Conservation (phyloP, 2,329 filamentous ascomycete species). For the Pseudogymnoascus sp. region DNA sequence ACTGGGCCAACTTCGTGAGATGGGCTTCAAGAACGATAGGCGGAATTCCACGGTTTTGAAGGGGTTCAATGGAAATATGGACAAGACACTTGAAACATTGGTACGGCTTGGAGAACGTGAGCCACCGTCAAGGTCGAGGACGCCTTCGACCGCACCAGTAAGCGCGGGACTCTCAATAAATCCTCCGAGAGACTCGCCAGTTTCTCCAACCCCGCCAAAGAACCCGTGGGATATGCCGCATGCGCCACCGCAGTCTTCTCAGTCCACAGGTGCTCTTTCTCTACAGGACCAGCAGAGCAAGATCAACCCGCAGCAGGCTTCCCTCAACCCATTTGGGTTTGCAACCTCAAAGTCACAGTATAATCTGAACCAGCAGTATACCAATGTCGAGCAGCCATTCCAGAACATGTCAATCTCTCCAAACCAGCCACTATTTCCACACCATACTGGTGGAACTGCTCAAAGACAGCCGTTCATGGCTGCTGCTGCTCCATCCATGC, state of each 20-base stretch:
- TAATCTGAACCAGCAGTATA: constrained; percentile 31
- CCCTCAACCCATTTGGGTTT: constrained; percentile 49
- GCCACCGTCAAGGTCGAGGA: constrained; percentile 42
- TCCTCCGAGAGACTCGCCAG: constrained; percentile 16
- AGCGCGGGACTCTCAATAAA: constrained; percentile 23
- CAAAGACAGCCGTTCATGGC: constrained; percentile 29
- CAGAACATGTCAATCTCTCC: constrained; percentile 62
- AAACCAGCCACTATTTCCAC: constrained; percentile 58
- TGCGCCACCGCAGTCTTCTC: constrained; percentile 52
- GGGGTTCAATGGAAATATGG: constrained; percentile 74
- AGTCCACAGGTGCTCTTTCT: constrained; percentile 54
- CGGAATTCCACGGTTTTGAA: constrained; percentile 76
- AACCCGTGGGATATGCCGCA: constrained; percentile 59
- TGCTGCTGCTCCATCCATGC: constrained; percentile 24
- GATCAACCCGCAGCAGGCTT: constrained; percentile 24
- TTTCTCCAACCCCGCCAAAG: constrained; percentile 34
- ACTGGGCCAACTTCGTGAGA: constrained; percentile 67
- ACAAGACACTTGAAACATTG: constrained; percentile 77
- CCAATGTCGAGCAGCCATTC: constrained; percentile 51
- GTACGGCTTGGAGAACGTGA: constrained; percentile 67
- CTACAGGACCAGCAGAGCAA: constrained; percentile 45
- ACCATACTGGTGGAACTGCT: constrained; percentile 59
- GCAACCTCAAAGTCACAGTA: constrained; percentile 34
- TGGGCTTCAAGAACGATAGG: constrained; percentile 83
- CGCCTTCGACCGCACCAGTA: constrained; percentile 37